Conservation (phyloP, 2,329 filamentous ascomycete genomes). For the Fusarium denticulatum region DNA sequence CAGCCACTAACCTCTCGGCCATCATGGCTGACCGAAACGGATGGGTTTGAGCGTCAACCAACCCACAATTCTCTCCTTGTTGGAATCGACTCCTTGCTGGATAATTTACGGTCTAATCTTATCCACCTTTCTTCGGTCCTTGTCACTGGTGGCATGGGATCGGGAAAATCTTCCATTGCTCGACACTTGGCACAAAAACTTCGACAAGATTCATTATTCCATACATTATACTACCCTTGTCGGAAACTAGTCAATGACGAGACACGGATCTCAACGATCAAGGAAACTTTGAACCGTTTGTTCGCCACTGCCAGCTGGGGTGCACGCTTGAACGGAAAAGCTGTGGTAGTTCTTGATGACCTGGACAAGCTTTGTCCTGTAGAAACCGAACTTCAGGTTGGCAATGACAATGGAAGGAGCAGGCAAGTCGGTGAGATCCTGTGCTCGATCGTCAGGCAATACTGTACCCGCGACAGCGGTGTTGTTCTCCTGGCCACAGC, state of each 20-base stretch:
- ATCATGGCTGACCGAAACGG: slow-evolving; percentile 59
- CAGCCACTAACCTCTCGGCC: slow-evolving; percentile 78
- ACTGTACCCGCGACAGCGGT: slow-evolving; percentile 80
- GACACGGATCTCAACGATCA: slow-evolving; percentile 87
- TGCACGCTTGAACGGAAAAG: slow-evolving; percentile 82
- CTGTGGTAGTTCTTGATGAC: slow-evolving; percentile 90
- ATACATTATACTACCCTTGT: slow-evolving; percentile 87
- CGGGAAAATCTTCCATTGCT: slow-evolving; percentile 86
- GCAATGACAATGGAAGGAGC: slow-evolving; percentile 91
- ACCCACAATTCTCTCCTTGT: slow-evolving; percentile 72
- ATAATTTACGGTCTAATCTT: slow-evolving; percentile 78
- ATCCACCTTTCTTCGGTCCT: slow-evolving; percentile 89
- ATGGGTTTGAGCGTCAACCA: slow-evolving; percentile 64
- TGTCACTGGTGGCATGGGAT: slow-evolving; percentile 86
- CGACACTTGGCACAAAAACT: slow-evolving; percentile 80
- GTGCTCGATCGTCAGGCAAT: slow-evolving; percentile 82
- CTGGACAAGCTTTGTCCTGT: slow-evolving; percentile 91
- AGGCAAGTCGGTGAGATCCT: slow-evolving; percentile 92
- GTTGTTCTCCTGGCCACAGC: slow-evolving; percentile 91
- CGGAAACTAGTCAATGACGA: slow-evolving; percentile 90
- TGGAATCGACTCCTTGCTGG: slow-evolving; percentile 82
- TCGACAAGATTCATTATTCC: slow-evolving; percentile 77
- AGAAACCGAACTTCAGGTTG: slow-evolving; percentile 93
- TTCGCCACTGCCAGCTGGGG: slow-evolving; percentile 95
- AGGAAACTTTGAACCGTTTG: slow-evolving; percentile 83